Evolutionary conservation across 495 filamentous ascomycete species (phyloP).

Genomic region (Chaetomium cochliodes): DNA sequence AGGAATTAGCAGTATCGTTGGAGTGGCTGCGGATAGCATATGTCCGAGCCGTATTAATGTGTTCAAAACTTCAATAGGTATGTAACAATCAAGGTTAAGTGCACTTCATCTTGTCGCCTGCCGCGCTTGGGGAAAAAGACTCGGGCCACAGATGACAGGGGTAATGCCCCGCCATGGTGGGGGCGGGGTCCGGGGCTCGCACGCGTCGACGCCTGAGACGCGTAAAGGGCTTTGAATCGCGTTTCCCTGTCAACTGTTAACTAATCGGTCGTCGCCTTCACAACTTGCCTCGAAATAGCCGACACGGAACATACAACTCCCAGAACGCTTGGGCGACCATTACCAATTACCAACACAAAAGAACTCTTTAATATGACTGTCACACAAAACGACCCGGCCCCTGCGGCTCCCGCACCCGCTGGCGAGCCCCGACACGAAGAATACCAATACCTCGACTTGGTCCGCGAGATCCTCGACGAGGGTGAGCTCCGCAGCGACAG

Average conservation of each 20-base stretch:
- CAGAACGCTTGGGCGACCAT: neutral
- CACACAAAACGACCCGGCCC: slow-evolving; percentile 4
- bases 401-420: slow-evolving; percentile 6
- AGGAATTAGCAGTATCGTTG: too few species aligned
- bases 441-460: slow-evolving; percentile 37
- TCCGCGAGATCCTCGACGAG: slow-evolving; percentile 34
- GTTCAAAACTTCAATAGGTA: too few species aligned
- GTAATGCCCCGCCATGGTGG: neutral
- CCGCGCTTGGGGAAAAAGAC: too few species aligned
- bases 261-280: too few species aligned
- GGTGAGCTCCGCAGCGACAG: slow-evolving; percentile 35
- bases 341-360: neutral
- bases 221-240: slow-evolving; percentile 7
- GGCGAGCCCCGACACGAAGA: slow-evolving; percentile 30
- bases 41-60: too few species aligned
- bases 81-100: too few species aligned
- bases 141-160: too few species aligned
- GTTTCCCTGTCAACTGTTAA: slow-evolving; percentile 2
- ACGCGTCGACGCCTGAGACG: slow-evolving; percentile 14
- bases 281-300: neutral
- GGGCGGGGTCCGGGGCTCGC: neutral
- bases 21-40: too few species aligned
- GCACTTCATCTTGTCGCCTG: too few species aligned
- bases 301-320: neutral
- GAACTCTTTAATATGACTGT: slow-evolving; percentile 19